Evolutionary conservation across 495 filamentous ascomycete genomes (phyloP).

Genomic region (Penicillium bovifimosum): DNA sequence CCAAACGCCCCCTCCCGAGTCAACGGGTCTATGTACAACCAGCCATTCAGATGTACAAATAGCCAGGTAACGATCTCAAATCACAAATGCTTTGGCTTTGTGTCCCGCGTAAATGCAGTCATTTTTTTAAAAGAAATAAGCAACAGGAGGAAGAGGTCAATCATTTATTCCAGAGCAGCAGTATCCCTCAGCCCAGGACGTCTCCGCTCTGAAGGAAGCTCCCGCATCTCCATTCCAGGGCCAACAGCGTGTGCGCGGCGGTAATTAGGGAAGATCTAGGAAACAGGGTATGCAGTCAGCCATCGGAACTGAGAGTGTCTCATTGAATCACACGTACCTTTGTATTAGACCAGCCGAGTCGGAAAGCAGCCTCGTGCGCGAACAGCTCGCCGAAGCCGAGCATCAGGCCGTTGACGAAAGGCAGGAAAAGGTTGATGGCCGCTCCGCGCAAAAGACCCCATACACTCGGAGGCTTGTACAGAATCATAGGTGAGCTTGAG

Average conservation of each 20-base stretch:
- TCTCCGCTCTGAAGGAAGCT: constrained; percentile 46
- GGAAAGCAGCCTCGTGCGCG: constrained; percentile 89
- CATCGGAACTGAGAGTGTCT: background rate
- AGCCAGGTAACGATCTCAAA: constrained; percentile 18
- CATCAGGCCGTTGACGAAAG: constrained; percentile 98
- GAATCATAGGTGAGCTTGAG: constrained; percentile 69
- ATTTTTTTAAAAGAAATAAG: background rate
- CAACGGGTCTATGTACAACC: constrained; percentile 34
- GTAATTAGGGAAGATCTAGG: constrained; percentile 60
- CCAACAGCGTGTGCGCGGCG: constrained; percentile 55
- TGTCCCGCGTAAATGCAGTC: constrained; percentile 15
- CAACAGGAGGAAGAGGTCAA: background rate
- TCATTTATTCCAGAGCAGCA: constrained; percentile 31
- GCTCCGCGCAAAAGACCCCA: constrained; percentile 82
- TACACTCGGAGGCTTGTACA: constrained; percentile 83
- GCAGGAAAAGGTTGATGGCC: constrained; percentile 89
- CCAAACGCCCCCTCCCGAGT: constrained; percentile 27
- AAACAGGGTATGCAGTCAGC: background rate
- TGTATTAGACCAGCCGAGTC: constrained; percentile 87
- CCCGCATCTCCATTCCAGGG: constrained; percentile 59
- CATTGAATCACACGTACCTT: constrained; percentile 54
- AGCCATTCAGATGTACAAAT: constrained; percentile 14
- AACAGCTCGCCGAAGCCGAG: constrained; percentile 94
- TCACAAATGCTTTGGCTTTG: constrained; percentile 20
- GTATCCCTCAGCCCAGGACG: constrained; percentile 45